Base-by-base conservation (phyloP, 2,329 filamentous ascomycete species). In the Ophiostoma piceae region DNA sequence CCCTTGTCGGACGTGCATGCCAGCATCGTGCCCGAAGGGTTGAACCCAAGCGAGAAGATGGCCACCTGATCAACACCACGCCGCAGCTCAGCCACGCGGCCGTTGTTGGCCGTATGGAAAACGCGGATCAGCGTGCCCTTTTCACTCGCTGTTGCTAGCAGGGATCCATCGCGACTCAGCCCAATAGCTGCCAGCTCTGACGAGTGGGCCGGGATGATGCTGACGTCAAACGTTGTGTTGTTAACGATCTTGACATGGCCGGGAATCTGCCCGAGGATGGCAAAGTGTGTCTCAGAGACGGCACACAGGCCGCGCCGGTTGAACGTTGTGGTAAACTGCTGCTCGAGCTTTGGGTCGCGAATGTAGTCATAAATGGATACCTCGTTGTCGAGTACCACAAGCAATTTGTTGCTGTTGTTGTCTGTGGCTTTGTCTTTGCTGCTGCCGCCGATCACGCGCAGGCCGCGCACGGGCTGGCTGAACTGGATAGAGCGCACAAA, bases 1-100 rank as follows among this genome's bases (percentile, higher is more conserved):
- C 92, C 94, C 80, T 98, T 99, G 82, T 99, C 95, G 1, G 94
- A 97, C 0, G 94, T 98, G 72, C 93, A 94, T 35, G 95, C 95
- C 12, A 98, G 84, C 76, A 93, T 85, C 62, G 85, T 87, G 68
- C 90, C 91, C 0, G 89, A 89, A 0, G 94, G 94, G 26, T 92
- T 96, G 78, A 99, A 95, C 12, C 90, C 90, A 12, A 99, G 83
- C 1, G 92, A 94, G 80, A 92, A 97, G 74, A 98, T 91, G 69
- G 88, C 88, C 19, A 95, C 94, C 47, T 88, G 90, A 76, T 99
- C 95, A 66, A 96, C 90, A 60, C 95, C 95, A 43, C 95, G 88
- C 62, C 95, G 89, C 67, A 97, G 84, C 79, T 99, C 95, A 54
- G 88, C 90, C 54, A 97, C 80, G 71, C 90, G 90, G 12, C 92